These are phyloP conservation scores for Neurospora sp. DNA, from an alignment of 495 filamentous ascomycete genomes.

Conservation along the genomic window DNA sequence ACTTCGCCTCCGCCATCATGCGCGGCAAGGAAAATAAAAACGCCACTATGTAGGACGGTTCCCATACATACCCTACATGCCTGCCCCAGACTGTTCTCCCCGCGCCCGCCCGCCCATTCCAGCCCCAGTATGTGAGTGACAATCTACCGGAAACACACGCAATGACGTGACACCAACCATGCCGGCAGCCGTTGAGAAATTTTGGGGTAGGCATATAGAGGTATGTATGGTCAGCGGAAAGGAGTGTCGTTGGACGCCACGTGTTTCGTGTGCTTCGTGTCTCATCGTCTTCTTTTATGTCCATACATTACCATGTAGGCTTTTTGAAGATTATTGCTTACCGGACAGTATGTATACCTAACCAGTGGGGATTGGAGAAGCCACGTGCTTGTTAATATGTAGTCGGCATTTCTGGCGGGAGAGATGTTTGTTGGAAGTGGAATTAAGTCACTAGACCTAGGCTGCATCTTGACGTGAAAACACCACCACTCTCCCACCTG, in stretches of 20 bases:
- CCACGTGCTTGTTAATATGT: not conserved
- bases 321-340: not conserved
- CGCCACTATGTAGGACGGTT: not conserved
- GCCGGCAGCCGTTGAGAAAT: not conserved
- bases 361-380: not conserved
- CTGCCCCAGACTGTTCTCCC: not conserved
- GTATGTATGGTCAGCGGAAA: not conserved
- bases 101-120: not conserved
- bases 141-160: not conserved
- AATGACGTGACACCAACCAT: not conserved
- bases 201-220: not conserved
- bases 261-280: slow-evolving; percentile 6
- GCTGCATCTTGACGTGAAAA: not conserved
- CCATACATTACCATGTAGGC: not conserved
- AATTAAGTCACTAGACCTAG: not conserved
- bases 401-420: not conserved
- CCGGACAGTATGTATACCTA: not conserved
- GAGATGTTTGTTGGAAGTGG: not conserved
- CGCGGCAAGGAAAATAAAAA: not conserved
- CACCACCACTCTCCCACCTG: not conserved
- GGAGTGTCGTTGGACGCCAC: slow-evolving; percentile 8
- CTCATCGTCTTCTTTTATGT: not conserved
- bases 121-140: not conserved
- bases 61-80: not conserved
- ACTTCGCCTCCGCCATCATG: not conserved